Conservation (phyloP, 768 basidiomycete species). For the Suillus clintonianus region DNA sequence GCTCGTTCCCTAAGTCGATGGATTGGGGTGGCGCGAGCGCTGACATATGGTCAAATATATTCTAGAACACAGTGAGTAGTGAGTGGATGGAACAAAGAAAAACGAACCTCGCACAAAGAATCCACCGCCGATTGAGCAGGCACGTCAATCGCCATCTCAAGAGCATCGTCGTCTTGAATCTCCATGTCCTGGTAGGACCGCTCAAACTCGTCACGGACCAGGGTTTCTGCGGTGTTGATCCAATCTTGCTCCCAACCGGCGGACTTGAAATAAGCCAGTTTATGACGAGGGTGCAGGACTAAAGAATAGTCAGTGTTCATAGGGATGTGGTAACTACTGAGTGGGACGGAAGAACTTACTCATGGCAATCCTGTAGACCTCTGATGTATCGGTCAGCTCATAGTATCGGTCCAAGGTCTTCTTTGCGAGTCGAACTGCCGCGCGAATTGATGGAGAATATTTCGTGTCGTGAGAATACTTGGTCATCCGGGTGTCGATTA, state of each 20-base stretch:
- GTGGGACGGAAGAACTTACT: conserved; percentile 13
- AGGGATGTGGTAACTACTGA: not conserved
- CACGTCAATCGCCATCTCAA: not conserved
- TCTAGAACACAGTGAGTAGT: conserved; percentile 7
- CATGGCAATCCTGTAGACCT: conserved; percentile 29
- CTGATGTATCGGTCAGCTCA: conserved; percentile 19
- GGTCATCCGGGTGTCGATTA: conserved; percentile 17
- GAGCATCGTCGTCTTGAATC: not conserved
- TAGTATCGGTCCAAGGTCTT: conserved; percentile 27
- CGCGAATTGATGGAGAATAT: conserved; percentile 9
- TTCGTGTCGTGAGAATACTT: conserved; percentile 20
- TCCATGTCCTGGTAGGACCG: not conserved
- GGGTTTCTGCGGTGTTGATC: conserved; percentile 20
- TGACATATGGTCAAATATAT: conserved; percentile 34
- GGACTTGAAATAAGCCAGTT: conserved; percentile 31
- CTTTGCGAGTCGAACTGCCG: conserved; percentile 17
- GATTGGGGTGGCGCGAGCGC: conserved; percentile 15
- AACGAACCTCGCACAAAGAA: not conserved
- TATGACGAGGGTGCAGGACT: conserved; percentile 34
- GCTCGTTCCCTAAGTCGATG: conserved; percentile 22
- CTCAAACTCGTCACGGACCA: conserved; percentile 20
- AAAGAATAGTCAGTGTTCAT: not conserved
- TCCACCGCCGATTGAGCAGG: not conserved
- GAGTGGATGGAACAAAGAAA: not conserved
- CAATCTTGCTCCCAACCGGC: conserved; percentile 27